Conservation (phyloP, 148 eudicot species). For the Dysphania ambrosioides region DNA sequence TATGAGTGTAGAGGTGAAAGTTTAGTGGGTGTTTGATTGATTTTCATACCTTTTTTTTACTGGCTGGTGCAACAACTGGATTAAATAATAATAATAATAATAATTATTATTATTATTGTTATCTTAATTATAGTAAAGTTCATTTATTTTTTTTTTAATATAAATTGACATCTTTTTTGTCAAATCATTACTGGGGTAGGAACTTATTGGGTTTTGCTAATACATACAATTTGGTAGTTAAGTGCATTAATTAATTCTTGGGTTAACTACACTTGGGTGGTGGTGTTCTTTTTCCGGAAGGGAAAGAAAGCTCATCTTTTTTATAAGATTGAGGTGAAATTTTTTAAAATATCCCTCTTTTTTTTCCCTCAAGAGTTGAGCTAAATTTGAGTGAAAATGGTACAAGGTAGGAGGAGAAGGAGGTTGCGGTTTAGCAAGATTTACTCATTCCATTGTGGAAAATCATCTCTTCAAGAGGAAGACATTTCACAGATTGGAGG, state of each 20-base stretch:
- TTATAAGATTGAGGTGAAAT: slow-evolving; percentile 12
- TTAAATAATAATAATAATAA: too few relatives aligned
- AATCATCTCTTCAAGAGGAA: slow-evolving; percentile 39
- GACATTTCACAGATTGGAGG: slow-evolving; percentile 78
- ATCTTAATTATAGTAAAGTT: too few relatives aligned
- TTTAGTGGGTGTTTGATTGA: too few relatives aligned
- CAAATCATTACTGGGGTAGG: slow-evolving; percentile 23
- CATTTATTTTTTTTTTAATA: too few relatives aligned
- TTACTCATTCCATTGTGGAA: slow-evolving; percentile 75
- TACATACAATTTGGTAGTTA: slow-evolving; percentile 20
- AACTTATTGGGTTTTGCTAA: slow-evolving; percentile 29
- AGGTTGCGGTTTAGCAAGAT: slow-evolving; percentile 74
- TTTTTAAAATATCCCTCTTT: slow-evolving; percentile 1
- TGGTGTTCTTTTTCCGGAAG: background rate
- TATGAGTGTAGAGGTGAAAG: too few relatives aligned
- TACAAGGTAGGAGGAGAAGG: slow-evolving; percentile 39
- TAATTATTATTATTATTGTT: too few relatives aligned
- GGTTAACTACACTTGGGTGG: slow-evolving; percentile 8
- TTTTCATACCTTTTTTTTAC: background rate
- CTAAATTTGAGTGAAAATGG: slow-evolving; percentile 25
- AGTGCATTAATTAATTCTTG: slow-evolving; percentile 14
- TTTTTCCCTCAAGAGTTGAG: slow-evolving; percentile 3
- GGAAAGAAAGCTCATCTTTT: background rate
- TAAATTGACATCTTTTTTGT: too few relatives aligned
- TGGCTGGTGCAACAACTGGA: slow-evolving; percentile 9